Percentiles rank a stretch among this genome's conserved stretches.
Evolutionary conservation across 2,329 filamentous ascomycete genomes (phyloP).

Genomic region (Talaromyces sp.): DNA sequence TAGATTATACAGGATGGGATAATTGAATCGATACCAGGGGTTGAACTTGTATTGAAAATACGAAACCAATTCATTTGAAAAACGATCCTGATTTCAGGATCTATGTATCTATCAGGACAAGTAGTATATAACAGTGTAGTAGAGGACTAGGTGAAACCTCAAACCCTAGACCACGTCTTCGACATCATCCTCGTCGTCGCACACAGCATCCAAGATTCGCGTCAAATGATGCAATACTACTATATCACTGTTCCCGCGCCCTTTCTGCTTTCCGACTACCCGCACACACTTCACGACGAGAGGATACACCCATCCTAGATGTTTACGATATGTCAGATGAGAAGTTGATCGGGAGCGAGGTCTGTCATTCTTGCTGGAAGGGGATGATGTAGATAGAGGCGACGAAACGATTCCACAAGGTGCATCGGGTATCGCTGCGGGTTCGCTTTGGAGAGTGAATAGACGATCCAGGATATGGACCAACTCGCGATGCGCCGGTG

Average conservation of each 20-base stretch:
- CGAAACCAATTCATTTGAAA: background rate
- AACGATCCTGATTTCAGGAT: background rate
- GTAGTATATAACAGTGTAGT: background rate
- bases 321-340: constrained; percentile 61
- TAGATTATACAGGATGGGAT: background rate
- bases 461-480: constrained; percentile 66
- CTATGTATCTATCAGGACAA: background rate
- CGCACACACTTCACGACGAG: constrained; percentile 49
- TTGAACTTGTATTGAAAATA: background rate
- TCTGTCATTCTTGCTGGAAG: background rate
- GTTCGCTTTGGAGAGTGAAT: constrained; percentile 65
- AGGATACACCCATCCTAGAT: constrained; percentile 77
- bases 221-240: constrained; percentile 50
- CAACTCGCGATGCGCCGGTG: constrained; percentile 75
- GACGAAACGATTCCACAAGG: constrained; percentile 1
- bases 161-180: constrained; percentile 17
- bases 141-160: background rate
- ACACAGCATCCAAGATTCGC: constrained; percentile 61
- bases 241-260: constrained; percentile 37
- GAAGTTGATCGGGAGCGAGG: constrained; percentile 25
- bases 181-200: constrained; percentile 30
- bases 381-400: background rate
- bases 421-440: constrained; percentile 61
- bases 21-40: background rate
- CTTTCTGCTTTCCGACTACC: constrained; percentile 39